A percentile compares a stretch with the other conserved stretches of the same genome.
Conservation (phyloP, 805 yeast genomes). For the Wickerhamomyces canadensis region DNA sequence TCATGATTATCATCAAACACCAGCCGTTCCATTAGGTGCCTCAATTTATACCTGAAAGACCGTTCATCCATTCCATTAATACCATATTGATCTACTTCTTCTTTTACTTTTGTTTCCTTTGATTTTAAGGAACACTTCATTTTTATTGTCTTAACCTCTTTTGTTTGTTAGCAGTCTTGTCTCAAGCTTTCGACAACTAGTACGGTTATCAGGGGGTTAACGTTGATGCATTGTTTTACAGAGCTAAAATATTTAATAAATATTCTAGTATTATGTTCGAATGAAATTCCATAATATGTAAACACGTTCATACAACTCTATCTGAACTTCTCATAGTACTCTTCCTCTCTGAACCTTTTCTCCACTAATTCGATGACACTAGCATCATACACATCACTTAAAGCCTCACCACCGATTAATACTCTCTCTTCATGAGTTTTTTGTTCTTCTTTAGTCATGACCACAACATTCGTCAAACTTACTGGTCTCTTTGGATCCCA, state of each 20-base stretch:
- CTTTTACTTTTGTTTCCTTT: not conserved
- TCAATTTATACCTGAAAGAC: slow-evolving; percentile 20
- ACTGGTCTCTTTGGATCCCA: slow-evolving; percentile 75
- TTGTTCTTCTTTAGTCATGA: slow-evolving; percentile 88
- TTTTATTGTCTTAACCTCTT: not conserved
- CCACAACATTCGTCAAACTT: slow-evolving; percentile 71
- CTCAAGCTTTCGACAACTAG: no score
- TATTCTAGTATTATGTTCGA: not conserved
- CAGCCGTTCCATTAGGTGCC: slow-evolving; percentile 25
- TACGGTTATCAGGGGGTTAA: no score
- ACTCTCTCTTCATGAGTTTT: slow-evolving; percentile 71
- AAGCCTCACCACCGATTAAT: slow-evolving; percentile 56
- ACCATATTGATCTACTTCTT: not conserved
- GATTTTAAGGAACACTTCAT: not conserved
- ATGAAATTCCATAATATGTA: not conserved
- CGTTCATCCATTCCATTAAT: slow-evolving; percentile 1
- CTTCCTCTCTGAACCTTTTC: slow-evolving; percentile 69
- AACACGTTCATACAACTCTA: slow-evolving; percentile 6
- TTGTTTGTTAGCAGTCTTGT: not conserved
- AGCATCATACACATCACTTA: slow-evolving; percentile 57
- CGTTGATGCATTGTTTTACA: not conserved
- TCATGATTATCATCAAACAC: slow-evolving; percentile 22
- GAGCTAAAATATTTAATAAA: not conserved
- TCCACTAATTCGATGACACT: slow-evolving; percentile 53
- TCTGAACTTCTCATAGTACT: slow-evolving; percentile 58